Conservation (phyloP, 306 rosid species). For the Arachis stenosperma region DNA sequence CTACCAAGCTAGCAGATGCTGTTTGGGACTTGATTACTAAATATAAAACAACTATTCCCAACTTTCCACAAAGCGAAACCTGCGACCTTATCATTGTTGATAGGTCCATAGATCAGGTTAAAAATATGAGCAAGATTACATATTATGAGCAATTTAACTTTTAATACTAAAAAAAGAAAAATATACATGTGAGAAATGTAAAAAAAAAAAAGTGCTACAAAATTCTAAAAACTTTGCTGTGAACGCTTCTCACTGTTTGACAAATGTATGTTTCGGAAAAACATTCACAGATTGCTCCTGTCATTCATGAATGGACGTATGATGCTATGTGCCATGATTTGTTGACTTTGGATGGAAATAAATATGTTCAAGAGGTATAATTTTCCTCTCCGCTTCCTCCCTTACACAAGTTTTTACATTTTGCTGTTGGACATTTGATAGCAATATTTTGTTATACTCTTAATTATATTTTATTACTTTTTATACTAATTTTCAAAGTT, state of each 20-base stretch:
- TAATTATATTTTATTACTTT: too few species aligned
- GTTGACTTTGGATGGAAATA: constrained; percentile 84
- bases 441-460: too few species aligned
- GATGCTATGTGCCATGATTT: constrained; percentile 97
- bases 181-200: too few species aligned
- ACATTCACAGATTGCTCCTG: constrained; percentile 79
- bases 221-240: constrained; percentile 24
- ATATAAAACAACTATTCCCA: constrained; percentile 76
- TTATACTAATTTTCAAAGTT: too few species aligned
- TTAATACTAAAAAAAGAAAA: too few species aligned
- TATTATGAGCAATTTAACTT: too few species aligned
- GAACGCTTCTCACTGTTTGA: constrained; percentile 32
- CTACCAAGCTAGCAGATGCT: constrained; percentile 76
- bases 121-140: neutral
- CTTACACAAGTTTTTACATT: neutral
- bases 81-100: constrained; percentile 91
- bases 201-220: too few species aligned
- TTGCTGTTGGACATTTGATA: neutral
- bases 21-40: constrained; percentile 74
- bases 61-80: constrained; percentile 83
- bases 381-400: constrained; percentile 16
- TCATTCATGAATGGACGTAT: constrained; percentile 98
- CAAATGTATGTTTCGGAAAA: constrained; percentile 25
- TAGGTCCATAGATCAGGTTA: constrained; percentile 92
- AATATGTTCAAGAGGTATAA: constrained; percentile 74